A percentile compares a stretch with the other conserved stretches of the same genome.
These are phyloP conservation scores for Heracleum sosnowskyi DNA, from an alignment of 129 eudicot species.

Conservation along the genomic window DNA sequence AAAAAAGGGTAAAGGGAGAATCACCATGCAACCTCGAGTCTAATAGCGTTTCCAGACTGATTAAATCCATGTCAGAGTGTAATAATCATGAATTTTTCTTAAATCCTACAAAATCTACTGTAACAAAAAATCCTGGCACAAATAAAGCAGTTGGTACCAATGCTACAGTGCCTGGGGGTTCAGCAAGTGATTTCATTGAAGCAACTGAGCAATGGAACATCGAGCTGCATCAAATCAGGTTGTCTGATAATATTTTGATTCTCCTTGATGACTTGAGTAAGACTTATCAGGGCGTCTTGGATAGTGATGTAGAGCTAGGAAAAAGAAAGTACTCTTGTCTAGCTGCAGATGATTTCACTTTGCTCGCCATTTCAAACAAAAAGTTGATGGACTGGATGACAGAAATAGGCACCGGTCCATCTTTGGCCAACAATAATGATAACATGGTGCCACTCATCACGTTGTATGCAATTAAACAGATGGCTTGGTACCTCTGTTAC, in stretches of 20 bases:
- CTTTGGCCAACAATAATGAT: constrained; percentile 16
- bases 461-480: constrained; percentile 44
- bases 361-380: constrained; percentile 25
- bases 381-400: constrained; percentile 18
- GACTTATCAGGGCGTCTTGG: constrained; percentile 21
- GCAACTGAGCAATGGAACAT: constrained; percentile 34
- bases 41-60: constrained; percentile 25
- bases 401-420: constrained; percentile 4
- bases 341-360: constrained; percentile 16
- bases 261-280: constrained; percentile 26
- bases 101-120: constrained; percentile 41
- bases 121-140: constrained; percentile 19
- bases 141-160: constrained; percentile 22
- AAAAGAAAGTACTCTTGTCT: constrained; percentile 7
- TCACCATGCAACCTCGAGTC: constrained; percentile 14
- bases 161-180: constrained; percentile 22
- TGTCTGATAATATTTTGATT: constrained; percentile 28
- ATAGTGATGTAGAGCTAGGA: constrained; percentile 18
- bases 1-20: constrained; percentile 33
- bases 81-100: constrained; percentile 67
- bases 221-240: constrained; percentile 40
- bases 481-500: constrained; percentile 43
- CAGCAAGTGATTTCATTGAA: constrained; percentile 18
- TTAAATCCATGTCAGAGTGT: constrained; percentile 39
- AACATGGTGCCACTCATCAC: constrained; percentile 11